A percentile compares a stretch with the other conserved stretches of the same genome.
phyloP scores from a whole-genome alignment of 2,329 filamentous ascomycete species.

The Neobulgaria alba region DNA sequence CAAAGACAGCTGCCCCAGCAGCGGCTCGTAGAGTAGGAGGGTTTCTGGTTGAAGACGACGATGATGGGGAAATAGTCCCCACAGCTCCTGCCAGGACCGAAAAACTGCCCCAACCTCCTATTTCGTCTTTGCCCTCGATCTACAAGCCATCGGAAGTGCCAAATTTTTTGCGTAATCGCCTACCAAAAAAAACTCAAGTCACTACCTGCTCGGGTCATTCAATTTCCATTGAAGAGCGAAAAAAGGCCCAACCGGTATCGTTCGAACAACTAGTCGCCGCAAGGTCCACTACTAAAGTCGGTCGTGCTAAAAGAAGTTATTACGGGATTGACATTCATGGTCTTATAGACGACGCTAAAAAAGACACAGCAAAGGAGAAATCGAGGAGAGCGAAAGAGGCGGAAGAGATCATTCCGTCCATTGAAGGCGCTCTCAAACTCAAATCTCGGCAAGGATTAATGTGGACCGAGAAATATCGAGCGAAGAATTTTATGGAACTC shows the following conservation, averaged over 20 bases:
- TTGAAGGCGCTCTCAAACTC: conserved; percentile 28
- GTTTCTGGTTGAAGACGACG: conserved; percentile 10
- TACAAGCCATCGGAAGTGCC: neutral
- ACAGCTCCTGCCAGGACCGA: neutral
- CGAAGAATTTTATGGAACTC: conserved; percentile 82
- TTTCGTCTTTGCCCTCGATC: neutral
- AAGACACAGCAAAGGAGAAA: conserved; percentile 32
- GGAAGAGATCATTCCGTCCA: conserved; percentile 30
- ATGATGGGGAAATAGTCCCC: neutral
- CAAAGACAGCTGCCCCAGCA: conserved; percentile 1
- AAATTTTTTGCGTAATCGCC: conserved; percentile 6
- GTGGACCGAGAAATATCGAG: conserved; percentile 98
- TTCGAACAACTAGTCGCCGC: conserved; percentile 62
- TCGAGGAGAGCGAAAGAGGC: conserved; percentile 35
- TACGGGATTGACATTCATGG: conserved; percentile 90
- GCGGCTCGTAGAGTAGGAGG: conserved; percentile 12
- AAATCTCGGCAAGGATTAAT: conserved; percentile 44
- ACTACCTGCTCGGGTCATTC: conserved; percentile 40
- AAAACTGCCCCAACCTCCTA: neutral
- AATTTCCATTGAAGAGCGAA: conserved; percentile 47
- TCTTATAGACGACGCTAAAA: conserved; percentile 63
- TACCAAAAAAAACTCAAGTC: conserved; percentile 16
- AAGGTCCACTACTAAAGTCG: conserved; percentile 56
- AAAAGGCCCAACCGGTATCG: conserved; percentile 37
- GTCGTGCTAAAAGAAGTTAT: conserved; percentile 65